Evolutionary conservation across 1,284 basidiomycete species (phyloP).

Genomic region (Ceratobasidium sp.): DNA sequence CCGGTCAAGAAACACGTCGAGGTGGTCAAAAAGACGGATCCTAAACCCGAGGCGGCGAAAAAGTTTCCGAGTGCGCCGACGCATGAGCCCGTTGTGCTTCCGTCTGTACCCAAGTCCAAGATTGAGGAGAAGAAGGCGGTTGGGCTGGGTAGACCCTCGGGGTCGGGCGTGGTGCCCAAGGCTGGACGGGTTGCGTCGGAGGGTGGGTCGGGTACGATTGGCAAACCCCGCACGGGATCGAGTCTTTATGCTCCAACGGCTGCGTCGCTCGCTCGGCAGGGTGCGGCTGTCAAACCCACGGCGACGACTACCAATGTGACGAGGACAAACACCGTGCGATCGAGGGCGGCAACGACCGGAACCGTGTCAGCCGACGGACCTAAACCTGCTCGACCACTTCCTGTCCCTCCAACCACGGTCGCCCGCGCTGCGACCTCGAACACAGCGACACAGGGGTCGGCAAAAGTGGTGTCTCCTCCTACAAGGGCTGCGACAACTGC

Average conservation of each 20-base stretch:
- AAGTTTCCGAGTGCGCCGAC: conserved; percentile 34
- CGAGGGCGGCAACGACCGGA: not conserved
- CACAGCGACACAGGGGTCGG: not conserved
- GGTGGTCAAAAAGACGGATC: conserved; percentile 4
- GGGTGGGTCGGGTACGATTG: not conserved
- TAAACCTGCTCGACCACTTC: not conserved
- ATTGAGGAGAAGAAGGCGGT: not conserved
- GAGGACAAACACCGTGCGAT: not conserved
- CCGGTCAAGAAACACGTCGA: not conserved
- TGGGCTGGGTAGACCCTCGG: conserved; percentile 18
- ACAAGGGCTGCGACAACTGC: conserved; percentile 6
- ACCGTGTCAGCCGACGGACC: no score
- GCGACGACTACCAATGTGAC: not conserved
- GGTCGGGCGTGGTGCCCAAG: conserved; percentile 4
- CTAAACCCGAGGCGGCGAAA: conserved; percentile 26
- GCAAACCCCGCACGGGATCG: conserved; percentile 49
- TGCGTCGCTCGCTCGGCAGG: conserved; percentile 70
- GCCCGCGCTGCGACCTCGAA: conserved; percentile 27
- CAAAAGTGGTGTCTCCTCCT: conserved; percentile 24
- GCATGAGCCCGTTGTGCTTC: conserved; percentile 16
- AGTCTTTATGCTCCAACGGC: conserved; percentile 74
- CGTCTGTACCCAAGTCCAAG: conserved; percentile 19
- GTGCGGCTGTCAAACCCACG: conserved; percentile 17
- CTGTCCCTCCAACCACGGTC: conserved; percentile 19
- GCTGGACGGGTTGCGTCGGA: not conserved